Percentiles rank a stretch among this genome's conserved stretches.
phyloP scores from a whole-genome alignment of 768 basidiomycete species.

The Galerina marginata region DNA sequence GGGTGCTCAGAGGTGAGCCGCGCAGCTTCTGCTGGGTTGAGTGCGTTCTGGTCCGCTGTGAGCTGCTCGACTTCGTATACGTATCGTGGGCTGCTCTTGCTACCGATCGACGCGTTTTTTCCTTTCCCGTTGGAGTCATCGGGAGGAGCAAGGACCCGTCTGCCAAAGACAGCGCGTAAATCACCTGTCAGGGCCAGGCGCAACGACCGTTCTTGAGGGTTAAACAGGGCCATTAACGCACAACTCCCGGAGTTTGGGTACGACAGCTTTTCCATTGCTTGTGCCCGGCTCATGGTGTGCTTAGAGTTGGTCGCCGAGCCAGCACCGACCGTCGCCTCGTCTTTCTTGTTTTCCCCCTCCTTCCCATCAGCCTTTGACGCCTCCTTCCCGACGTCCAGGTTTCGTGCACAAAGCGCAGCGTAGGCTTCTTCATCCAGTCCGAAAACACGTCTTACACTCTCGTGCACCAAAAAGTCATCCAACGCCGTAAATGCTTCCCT shows the following conservation, averaged over 20 bases:
- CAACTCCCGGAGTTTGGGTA: constrained; percentile 40
- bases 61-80: constrained; percentile 46
- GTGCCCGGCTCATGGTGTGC: neutral
- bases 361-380: neutral
- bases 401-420: constrained; percentile 3
- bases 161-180: constrained; percentile 54
- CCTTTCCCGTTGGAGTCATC: too few species aligned
- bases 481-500: constrained; percentile 41
- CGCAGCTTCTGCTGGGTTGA: constrained; percentile 42
- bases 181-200: constrained; percentile 52
- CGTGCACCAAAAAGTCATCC: constrained; percentile 48
- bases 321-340: too few species aligned
- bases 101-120: too few species aligned
- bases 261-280: neutral
- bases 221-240: constrained; percentile 51
- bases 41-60: constrained; percentile 45
- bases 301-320: too few species aligned
- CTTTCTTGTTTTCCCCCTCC: too few species aligned
- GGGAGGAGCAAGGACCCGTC: constrained; percentile 28
- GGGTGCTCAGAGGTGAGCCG: constrained; percentile 46
- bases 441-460: constrained; percentile 32
- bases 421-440: constrained; percentile 12
- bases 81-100: constrained; percentile 1
- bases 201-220: constrained; percentile 40
- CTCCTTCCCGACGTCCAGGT: neutral